These are phyloP conservation scores for Codiaeum variegatum DNA, from an alignment of 441 rosid species.

Conservation along the genomic window DNA sequence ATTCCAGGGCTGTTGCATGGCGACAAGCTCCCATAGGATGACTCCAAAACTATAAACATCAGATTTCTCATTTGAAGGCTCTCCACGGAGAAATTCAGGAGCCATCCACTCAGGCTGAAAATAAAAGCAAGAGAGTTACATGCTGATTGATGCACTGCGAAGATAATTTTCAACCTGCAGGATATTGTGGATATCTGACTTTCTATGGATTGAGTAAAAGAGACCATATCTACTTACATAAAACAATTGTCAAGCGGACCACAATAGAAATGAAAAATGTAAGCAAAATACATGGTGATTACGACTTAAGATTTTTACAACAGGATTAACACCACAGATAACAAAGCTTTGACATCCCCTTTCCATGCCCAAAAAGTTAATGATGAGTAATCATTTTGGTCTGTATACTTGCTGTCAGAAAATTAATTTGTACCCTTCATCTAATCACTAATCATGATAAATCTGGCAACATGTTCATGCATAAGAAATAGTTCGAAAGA, in stretches of 20 bases:
- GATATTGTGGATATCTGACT: slow-evolving; percentile 26
- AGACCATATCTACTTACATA: neutral
- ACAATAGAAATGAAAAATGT: neutral
- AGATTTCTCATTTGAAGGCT: slow-evolving; percentile 94
- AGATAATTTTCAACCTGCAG: slow-evolving; percentile 29
- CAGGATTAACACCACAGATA: neutral
- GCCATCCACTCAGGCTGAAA: slow-evolving; percentile 99
- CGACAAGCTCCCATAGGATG: slow-evolving; percentile 85
- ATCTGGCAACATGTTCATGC: neutral
- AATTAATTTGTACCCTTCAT: neutral
- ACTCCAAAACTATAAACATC: slow-evolving; percentile 94
- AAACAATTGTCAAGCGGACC: neutral
- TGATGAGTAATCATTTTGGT: neutral
- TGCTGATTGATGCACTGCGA: slow-evolving; percentile 32
- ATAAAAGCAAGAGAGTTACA: slow-evolving; percentile 40
- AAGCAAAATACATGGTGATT: neutral
- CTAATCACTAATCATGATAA: neutral
- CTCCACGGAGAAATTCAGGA: slow-evolving; percentile 97
- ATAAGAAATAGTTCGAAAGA: neutral
- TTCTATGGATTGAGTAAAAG: neutral
- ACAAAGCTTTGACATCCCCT: neutral
- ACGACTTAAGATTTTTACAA: neutral
- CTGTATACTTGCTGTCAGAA: neutral
- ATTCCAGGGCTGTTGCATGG: slow-evolving; percentile 91
- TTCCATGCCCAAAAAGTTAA: neutral